phyloP scores from a whole-genome alignment of 345 rosid genomes.

The Gossypium bickii region DNA sequence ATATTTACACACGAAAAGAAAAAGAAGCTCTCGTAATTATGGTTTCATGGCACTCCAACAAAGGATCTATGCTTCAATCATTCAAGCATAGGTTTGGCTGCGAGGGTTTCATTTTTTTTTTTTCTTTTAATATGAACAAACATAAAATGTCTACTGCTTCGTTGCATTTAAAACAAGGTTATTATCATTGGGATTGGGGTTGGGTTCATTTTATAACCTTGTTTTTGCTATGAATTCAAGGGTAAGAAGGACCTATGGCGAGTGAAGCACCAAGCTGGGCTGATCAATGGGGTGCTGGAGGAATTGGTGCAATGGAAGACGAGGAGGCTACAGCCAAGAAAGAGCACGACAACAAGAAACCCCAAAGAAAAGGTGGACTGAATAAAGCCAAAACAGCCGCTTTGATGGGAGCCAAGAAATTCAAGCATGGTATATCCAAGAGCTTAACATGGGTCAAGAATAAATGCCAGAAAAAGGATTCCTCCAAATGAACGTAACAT shows the following conservation, averaged over 20 bases:
- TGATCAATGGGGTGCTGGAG: constrained; percentile 94
- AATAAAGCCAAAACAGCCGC: constrained; percentile 4
- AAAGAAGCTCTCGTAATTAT: not conserved
- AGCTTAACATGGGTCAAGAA: constrained; percentile 10
- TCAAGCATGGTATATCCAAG: constrained; percentile 8
- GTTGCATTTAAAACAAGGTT: not conserved
- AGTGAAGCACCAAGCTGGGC: constrained; percentile 90
- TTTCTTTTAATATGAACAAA: too few species aligned
- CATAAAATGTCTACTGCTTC: not conserved
- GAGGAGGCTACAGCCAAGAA: constrained; percentile 31
- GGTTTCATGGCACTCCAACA: not conserved
- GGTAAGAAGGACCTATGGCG: constrained; percentile 35
- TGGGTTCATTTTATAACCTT: not conserved
- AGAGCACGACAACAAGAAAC: constrained; percentile 23
- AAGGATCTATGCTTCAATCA: not conserved
- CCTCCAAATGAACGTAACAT: not conserved
- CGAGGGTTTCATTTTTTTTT: not conserved
- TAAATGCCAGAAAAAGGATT: constrained; percentile 8
- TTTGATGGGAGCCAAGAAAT: not conserved
- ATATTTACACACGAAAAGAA: not conserved
- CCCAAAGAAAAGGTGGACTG: not conserved
- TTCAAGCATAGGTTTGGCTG: not conserved
- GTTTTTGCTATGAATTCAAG: not conserved
- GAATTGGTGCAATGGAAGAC: constrained; percentile 48
- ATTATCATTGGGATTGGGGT: not conserved